Percentiles rank a stretch among this genome's conserved stretches.
Evolutionary conservation across 2,329 filamentous ascomycete genomes (phyloP).

Genomic region (Diplodia seriata): DNA sequence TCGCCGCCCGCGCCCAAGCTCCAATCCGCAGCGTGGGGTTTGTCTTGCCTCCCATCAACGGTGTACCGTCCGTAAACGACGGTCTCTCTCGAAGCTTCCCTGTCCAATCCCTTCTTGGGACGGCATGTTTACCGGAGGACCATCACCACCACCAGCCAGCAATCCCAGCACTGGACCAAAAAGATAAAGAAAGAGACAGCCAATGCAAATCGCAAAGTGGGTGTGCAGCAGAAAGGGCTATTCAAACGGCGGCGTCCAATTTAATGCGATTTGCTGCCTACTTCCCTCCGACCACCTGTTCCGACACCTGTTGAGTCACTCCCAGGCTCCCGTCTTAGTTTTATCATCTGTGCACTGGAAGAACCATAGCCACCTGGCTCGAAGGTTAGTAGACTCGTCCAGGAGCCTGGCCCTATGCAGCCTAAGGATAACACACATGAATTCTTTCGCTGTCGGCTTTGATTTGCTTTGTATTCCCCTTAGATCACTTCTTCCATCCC

Average conservation of each 20-base stretch:
- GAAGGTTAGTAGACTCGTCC: too few species aligned
- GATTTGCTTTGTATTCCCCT: too few species aligned
- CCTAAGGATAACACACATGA: too few species aligned
- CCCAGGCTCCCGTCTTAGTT: neutral
- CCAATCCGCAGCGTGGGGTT: conserved; percentile 7
- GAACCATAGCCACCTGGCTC: too few species aligned
- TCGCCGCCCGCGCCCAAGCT: neutral
- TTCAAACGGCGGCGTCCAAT: neutral
- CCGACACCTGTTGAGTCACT: neutral
- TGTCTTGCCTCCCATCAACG: neutral
- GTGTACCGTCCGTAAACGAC: neutral
- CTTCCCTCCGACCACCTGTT: neutral
- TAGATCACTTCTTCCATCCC: too few species aligned
- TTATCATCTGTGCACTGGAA: neutral
- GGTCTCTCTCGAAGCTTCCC: neutral
- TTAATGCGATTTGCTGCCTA: neutral
- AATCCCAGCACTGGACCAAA: neutral
- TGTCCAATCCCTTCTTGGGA: neutral
- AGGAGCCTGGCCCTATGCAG: neutral
- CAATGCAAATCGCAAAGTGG: neutral
- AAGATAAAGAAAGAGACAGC: neutral
- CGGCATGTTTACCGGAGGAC: neutral
- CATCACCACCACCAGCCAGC: neutral
- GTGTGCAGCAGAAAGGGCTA: neutral
- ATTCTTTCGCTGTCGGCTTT: too few species aligned